These are phyloP conservation scores for Pleurostoma richardsiae DNA, from an alignment of 2,329 filamentous ascomycete species.

Conservation along the genomic window DNA sequence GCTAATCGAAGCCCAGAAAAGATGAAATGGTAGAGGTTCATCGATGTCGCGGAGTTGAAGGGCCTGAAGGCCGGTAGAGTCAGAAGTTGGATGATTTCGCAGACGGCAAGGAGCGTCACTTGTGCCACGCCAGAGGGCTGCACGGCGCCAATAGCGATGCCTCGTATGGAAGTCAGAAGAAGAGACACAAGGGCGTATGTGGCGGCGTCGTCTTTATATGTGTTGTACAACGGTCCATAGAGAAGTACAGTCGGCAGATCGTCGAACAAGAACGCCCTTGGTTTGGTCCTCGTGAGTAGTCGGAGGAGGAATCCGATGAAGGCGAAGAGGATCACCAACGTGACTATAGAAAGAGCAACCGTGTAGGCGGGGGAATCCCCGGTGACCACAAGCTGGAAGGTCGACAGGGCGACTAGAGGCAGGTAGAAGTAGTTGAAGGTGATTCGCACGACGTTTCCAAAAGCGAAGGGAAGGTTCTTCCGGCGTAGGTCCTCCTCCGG, in stretches of 20 bases:
- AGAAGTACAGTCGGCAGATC: conserved; percentile 83
- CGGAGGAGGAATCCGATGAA: conserved; percentile 76
- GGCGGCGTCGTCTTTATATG: conserved; percentile 88
- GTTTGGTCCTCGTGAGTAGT: conserved; percentile 74
- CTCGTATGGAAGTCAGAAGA: conserved; percentile 77
- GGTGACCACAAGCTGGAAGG: conserved; percentile 85
- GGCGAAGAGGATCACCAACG: conserved; percentile 66
- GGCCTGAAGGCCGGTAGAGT: conserved; percentile 86
- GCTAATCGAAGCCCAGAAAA: conserved; percentile 75
- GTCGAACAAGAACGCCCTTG: conserved; percentile 85
- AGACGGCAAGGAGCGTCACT: conserved; percentile 85
- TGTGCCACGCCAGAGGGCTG: conserved; percentile 92
- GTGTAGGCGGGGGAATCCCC: conserved; percentile 61
- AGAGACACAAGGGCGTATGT: conserved; percentile 86
- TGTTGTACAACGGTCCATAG: conserved; percentile 95
- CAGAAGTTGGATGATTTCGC: conserved; percentile 85
- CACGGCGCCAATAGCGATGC: conserved; percentile 85
- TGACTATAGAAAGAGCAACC: conserved; percentile 69
- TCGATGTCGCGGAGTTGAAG: conserved; percentile 86
- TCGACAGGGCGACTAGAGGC: conserved; percentile 78
- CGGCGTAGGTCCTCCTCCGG: conserved; percentile 82
- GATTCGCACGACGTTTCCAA: conserved; percentile 76
- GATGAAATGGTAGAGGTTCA: conserved; percentile 92
- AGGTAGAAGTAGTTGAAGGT: conserved; percentile 91
- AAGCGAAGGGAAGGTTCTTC: conserved; percentile 86